Base-by-base conservation (phyloP, 2,329 filamentous ascomycete genomes). In the Aspergillus tubingensis region DNA sequence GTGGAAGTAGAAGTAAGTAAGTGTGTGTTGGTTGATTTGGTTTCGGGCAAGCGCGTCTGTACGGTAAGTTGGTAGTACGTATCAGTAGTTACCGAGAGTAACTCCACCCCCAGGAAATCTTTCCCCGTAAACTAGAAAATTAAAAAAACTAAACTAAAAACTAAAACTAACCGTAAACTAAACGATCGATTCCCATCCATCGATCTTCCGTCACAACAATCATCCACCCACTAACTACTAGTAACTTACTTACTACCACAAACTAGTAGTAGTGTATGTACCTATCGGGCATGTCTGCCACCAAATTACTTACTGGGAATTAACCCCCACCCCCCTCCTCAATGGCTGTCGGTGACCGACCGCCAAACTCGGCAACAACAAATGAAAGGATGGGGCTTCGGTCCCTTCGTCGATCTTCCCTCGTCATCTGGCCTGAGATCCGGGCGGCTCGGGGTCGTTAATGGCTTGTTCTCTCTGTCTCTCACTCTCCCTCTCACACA, bases 271-370 rank as follows among this genome's bases (percentile, higher is more conserved):
- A 36, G 32, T 32, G 30, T 15, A 36, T 36, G 32, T 36, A 36
- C 32, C 11, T 13, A 36, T 36, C 15, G 15, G 32, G 32, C 32
- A 36, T 36, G 32, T 36, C 32, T 36, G 32, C 32, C 32, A 36
- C 32, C 32, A 36, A 15, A 13, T 13, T 15, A 36, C 10, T 36
- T 36, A 36, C 32, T 13, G 11, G 32, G 32, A 13, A 15, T 13
- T 11, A 36, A 1, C 11, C 8, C 13, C 8, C 13, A 1, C 23
- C 23, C 23, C 3, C 25, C 25, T 13, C 19, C 17, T 23, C 27
- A 58, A 48, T 17, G 21, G 15, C 57, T 59, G 57, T 41, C 59
- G 57, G 10, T 52, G 55, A 55, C 55, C 59, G 58, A 59, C 53
- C 43, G 49, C 54, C 60, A 62, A 39, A 53, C 49, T 54, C 41